phyloP scores from a whole-genome alignment of 768 basidiomycete genomes.

The Termitomyces sp. region DNA sequence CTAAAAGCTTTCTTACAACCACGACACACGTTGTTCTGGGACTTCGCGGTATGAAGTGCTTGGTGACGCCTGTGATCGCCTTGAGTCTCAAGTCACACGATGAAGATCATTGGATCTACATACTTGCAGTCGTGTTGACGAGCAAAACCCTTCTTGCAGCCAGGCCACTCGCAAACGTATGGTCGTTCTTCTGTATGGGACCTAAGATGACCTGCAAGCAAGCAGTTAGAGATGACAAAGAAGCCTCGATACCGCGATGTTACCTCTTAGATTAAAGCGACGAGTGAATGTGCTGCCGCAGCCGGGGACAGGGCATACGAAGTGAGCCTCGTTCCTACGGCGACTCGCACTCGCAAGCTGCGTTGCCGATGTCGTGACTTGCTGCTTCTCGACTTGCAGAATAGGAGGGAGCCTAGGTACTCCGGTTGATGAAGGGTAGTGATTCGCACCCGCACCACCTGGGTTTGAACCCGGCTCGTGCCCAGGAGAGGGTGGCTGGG shows the following conservation, averaged over 20 bases:
- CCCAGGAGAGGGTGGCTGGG: slow-evolving; percentile 32
- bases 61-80: slow-evolving; percentile 69
- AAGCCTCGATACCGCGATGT: slow-evolving; percentile 10
- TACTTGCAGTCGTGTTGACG: slow-evolving; percentile 97
- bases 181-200: slow-evolving; percentile 96
- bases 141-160: slow-evolving; percentile 93
- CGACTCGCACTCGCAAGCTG: slow-evolving; percentile 89
- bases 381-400: slow-evolving; percentile 89
- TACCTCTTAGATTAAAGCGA: slow-evolving; percentile 85
- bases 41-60: slow-evolving; percentile 81
- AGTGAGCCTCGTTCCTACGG: slow-evolving; percentile 87
- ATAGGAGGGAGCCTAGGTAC: slow-evolving; percentile 74
- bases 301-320: slow-evolving; percentile 90
- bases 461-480: slow-evolving; percentile 28
- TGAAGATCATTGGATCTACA: slow-evolving; percentile 30
- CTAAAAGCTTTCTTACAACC: slow-evolving; percentile 96
- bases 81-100: slow-evolving; percentile 3
- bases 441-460: slow-evolving; percentile 51
- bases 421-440: slow-evolving; percentile 51
- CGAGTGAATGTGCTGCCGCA: slow-evolving; percentile 98
- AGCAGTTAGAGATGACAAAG: slow-evolving; percentile 7
- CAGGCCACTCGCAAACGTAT: slow-evolving; percentile 91
- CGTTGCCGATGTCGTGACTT: slow-evolving; percentile 93
- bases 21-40: slow-evolving; percentile 82
- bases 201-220: slow-evolving; percentile 72